Base-by-base conservation (phyloP, 768 basidiomycete genomes). In the Sarcodon sp. region DNA sequence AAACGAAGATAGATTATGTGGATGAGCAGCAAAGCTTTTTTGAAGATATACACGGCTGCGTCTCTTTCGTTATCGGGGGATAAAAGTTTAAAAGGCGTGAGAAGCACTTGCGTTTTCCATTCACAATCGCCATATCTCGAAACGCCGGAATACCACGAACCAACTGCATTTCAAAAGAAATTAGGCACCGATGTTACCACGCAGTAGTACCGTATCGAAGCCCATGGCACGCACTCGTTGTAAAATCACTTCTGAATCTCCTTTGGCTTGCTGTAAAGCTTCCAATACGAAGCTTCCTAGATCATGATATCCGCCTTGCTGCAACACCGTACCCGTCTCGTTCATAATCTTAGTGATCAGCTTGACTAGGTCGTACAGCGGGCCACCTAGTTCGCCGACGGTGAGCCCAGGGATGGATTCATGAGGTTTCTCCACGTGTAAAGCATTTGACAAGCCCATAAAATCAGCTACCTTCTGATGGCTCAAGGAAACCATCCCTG, bases 11-110 rank as follows among this genome's bases (percentile, higher is more conserved):
- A 65, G 45, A 92, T 64, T 21, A 78, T 80, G 52, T 87, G 77
- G 46, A 90, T 68, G 46, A 92, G 73, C 63, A 89, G 88, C 33
- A 94, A 67, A 2, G 85, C 88, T 59, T 92, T 94, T 64, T 90
- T 91, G 73, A 90, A 88, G 58, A 87, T 78, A 64, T 88, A 92
- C 18, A 90, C 70, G n/a, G 77, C 87, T 89, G 54, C 10, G 34
- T 27, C 27, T 11, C 37, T 33, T 21, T 7, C 18, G 31, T 6
- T 35, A 7, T 1, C 0, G 31, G n/a, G 7, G 21, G 38, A 47
- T 44, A 50, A 44, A 21, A 49, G 31, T 38, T 10, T 8, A 46
- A 45, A 43, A 45, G 47, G 39, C 47, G 36, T 13, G 34, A 31
- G 39, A 35, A 35, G 32, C 33, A 66, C 76, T 52, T 57, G 87